phyloP scores from a whole-genome alignment of 2,329 filamentous ascomycete species.

The Colletotrichum phormii region DNA sequence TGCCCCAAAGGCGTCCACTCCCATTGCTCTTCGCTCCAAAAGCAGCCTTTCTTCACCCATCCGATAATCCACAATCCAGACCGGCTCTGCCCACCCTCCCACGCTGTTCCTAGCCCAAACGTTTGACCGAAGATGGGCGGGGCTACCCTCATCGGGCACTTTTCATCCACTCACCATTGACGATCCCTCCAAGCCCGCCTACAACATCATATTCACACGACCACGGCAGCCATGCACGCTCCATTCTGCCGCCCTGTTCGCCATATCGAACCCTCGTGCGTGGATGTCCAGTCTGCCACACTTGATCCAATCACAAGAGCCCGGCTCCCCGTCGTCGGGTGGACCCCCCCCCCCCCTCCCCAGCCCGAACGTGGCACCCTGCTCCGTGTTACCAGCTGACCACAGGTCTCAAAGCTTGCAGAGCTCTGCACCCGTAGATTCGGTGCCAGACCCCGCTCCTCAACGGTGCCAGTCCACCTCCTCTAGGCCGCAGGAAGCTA shows the following conservation, averaged over 20 bases:
- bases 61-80: constrained; percentile 17
- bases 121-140: constrained; percentile 33
- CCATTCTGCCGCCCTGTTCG: constrained; percentile 30
- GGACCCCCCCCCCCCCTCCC: constrained; percentile 1
- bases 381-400: constrained; percentile 7
- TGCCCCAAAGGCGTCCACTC: neutral
- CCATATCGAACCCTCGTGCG: constrained; percentile 9
- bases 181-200: constrained; percentile 19
- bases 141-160: constrained; percentile 12
- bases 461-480: neutral
- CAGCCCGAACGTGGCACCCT: constrained; percentile 27
- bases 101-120: constrained; percentile 12
- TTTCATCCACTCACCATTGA: constrained; percentile 30
- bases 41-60: constrained; percentile 6
- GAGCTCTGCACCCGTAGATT: constrained; percentile 19
- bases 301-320: constrained; percentile 25
- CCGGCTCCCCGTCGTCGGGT: constrained; percentile 8
- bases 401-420: constrained; percentile 4
- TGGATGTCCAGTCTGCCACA: neutral
- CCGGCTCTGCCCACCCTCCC: constrained; percentile 21
- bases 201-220: constrained; percentile 31
- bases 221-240: constrained; percentile 28
- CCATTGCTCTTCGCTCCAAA: neutral
- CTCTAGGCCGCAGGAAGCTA: neutral
- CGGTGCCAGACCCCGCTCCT: constrained; percentile 25